Base-by-base conservation (phyloP, 768 basidiomycete genomes). In the Amanita exitialis region DNA sequence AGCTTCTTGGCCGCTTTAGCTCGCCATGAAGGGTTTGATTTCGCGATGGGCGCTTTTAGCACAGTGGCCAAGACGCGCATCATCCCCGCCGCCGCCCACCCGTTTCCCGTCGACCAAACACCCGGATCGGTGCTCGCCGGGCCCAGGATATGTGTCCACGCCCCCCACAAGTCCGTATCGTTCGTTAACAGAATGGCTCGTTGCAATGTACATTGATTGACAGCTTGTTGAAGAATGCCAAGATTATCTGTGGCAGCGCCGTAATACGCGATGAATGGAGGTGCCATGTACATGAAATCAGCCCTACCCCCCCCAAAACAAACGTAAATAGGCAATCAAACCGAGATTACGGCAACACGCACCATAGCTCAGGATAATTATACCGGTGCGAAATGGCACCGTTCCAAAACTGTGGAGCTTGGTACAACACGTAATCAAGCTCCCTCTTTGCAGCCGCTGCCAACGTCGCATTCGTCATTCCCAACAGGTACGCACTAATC, bases 41-140 rank as follows among this genome's bases (percentile, higher is more conserved):
- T 35, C 0, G 65, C 62, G n/a, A 64, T 48, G 8, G 72, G 69
- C 0, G 73, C 67, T 51, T 72, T 71, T 36, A 70, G 57, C 7
- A 75, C 58, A 0, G 73, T 72, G 20, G 74, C 74, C 27, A 77
- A 63, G 4, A 87, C 80, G 5, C 84, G 73, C 23, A 79, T 63
- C 72, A 82, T 81, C 0, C 85, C 85, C 1, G 76, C 77, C 1
- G 82, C 82, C 0, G 83, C 84, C 86, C 86, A 87, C 0, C 69
- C 83, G 55, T 87, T 88, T 2, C 80, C 79, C 38, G 74, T 75
- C 0, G 71, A 69, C 75, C 75, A 77, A 1, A 74, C 52, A 2
- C 74, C 73, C 0, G 64, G 57, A 45, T 76, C 75, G 18, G 53
- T 32, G 41, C 55, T 61, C n/a, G 59, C 51, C 13, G 72, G 71